Percentiles rank a stretch among this genome's conserved stretches.
Conservation (phyloP, 108 stramenopile genomes). For the Fragilaria crotonensis region DNA sequence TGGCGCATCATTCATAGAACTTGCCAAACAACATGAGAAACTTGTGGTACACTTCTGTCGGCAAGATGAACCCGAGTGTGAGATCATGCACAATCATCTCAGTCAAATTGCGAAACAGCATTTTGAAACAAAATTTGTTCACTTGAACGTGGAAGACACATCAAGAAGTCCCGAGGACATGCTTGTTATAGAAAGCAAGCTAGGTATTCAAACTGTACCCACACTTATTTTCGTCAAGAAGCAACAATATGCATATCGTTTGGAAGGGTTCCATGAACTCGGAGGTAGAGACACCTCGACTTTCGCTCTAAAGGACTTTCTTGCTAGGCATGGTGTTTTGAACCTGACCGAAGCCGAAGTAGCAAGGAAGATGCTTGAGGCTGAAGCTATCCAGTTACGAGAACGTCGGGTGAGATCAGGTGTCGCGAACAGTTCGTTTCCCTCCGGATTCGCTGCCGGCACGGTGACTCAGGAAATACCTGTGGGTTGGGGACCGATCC, state of each 20-base stretch:
- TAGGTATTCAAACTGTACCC: constrained; percentile 93
- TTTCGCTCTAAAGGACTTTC: background rate
- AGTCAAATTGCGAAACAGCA: constrained; percentile 76
- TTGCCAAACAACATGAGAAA: constrained; percentile 68
- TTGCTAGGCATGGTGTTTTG: background rate
- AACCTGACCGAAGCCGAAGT: background rate
- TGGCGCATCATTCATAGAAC: constrained; percentile 86
- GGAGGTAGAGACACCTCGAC: constrained; percentile 48
- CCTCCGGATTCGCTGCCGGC: no score
- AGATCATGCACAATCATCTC: constrained; percentile 88
- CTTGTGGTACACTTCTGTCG: constrained; percentile 95
- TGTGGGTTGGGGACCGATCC: background rate
- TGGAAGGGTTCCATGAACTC: constrained; percentile 93
- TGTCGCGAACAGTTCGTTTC: no score
- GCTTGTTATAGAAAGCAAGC: constrained; percentile 12
- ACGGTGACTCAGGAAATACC: no score
- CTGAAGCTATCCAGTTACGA: no score
- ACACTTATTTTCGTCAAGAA: constrained; percentile 91
- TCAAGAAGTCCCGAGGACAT: constrained; percentile 76
- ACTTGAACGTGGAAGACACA: constrained; percentile 90
- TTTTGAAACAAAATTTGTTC: constrained; percentile 92
- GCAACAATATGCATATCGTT: constrained; percentile 86
- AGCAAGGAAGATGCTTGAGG: no score
- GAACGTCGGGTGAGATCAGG: no score
- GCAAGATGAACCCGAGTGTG: constrained; percentile 75